Conservation (phyloP, 1,284 basidiomycete species). For the Tilletia walkeri region DNA sequence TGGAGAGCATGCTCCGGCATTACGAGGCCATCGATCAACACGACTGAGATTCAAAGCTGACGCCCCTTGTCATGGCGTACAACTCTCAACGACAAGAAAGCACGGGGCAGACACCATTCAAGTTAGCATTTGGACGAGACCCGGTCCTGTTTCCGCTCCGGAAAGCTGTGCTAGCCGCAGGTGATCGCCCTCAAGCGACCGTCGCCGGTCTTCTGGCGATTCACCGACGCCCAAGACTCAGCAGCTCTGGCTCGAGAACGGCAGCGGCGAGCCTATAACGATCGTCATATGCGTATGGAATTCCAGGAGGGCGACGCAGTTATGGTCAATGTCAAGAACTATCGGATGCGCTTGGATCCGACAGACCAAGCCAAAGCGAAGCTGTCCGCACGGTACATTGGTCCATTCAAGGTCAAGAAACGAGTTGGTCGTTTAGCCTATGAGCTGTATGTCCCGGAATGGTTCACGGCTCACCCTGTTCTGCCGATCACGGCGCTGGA, state of each 20-base stretch:
- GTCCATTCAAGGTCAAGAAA: slow-evolving; percentile 5
- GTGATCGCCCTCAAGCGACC: background rate
- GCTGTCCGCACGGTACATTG: slow-evolving; percentile 12
- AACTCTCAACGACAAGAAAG: slow-evolving; percentile 58
- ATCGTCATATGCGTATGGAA: background rate
- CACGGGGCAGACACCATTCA: slow-evolving; percentile 58
- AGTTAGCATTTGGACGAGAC: slow-evolving; percentile 53
- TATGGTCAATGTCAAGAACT: background rate
- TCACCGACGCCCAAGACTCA: background rate
- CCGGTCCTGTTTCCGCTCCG: background rate
- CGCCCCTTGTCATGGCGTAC: slow-evolving; percentile 60
- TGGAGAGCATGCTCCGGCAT: slow-evolving; percentile 57
- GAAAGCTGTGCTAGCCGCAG: background rate
- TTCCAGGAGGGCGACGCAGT: background rate
- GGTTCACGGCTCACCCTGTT: slow-evolving; percentile 6
- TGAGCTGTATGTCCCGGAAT: background rate
- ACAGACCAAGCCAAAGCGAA: background rate
- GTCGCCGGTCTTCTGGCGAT: background rate
- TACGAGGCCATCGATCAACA: slow-evolving; percentile 57
- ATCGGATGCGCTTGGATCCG: background rate
- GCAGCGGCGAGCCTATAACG: background rate
- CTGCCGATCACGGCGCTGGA: background rate
- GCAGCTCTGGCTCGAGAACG: background rate
- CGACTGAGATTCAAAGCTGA: slow-evolving; percentile 60
- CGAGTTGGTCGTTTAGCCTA: background rate